phyloP scores from a whole-genome alignment of 2,329 filamentous ascomycete genomes.

The Colletotrichum spinosum region DNA sequence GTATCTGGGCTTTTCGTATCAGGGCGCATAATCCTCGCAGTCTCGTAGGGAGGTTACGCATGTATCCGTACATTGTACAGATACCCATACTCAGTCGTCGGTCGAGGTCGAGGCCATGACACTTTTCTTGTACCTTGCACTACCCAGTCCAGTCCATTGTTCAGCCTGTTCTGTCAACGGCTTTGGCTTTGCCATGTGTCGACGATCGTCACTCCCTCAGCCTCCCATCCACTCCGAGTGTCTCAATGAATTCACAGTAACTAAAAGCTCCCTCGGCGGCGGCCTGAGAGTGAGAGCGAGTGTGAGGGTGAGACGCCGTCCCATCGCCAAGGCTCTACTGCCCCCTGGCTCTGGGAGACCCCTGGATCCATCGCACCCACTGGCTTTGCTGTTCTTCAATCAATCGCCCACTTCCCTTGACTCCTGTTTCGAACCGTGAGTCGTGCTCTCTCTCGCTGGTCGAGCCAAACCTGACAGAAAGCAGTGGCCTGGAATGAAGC shows the following conservation, averaged over 20 bases:
- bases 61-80: too few relatives aligned
- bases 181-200: too few relatives aligned
- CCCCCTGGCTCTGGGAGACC: slow-evolving; percentile 33
- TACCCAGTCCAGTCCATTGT: too few relatives aligned
- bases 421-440: slow-evolving; percentile 20
- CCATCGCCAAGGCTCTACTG: slow-evolving; percentile 33
- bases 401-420: slow-evolving; percentile 13
- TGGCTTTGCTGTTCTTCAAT: not conserved
- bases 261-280: not conserved
- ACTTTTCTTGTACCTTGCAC: too few relatives aligned
- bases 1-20: too few relatives aligned
- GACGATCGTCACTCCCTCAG: not conserved
- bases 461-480: not conserved
- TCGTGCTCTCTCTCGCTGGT: not conserved
- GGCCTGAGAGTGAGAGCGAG: too few relatives aligned
- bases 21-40: too few relatives aligned
- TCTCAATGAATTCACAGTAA: not conserved
- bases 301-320: slow-evolving; percentile 19
- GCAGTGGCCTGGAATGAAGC: slow-evolving; percentile 20
- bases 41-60: too few relatives aligned
- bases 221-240: not conserved
- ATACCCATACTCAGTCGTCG: too few relatives aligned
- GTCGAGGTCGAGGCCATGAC: too few relatives aligned
- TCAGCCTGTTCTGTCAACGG: too few relatives aligned
- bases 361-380: slow-evolving; percentile 28